Evolutionary conservation across 805 yeast genomes (phyloP).

Genomic region (Pichia heedii): DNA sequence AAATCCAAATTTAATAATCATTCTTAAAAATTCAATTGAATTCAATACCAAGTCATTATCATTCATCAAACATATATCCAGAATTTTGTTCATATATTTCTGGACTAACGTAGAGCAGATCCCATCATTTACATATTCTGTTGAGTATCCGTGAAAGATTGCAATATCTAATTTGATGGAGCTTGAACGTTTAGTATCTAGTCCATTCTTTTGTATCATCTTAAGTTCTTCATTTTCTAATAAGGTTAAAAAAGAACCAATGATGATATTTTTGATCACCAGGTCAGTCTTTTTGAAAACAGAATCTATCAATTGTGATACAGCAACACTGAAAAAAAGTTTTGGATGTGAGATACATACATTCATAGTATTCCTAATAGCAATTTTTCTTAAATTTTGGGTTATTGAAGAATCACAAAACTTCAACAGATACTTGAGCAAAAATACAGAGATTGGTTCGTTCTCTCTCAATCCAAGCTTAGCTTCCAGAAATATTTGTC

Average conservation of each 20-base stretch:
- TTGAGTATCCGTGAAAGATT: conserved; percentile 47
- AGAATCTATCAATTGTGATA: conserved; percentile 42
- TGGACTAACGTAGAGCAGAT: conserved; percentile 68
- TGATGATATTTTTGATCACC: conserved; percentile 40
- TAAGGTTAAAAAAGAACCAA: conserved; percentile 51
- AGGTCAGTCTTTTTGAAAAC: conserved; percentile 33
- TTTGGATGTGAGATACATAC: conserved; percentile 58
- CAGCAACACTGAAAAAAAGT: conserved; percentile 49
- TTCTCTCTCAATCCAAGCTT: conserved; percentile 35
- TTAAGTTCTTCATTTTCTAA: conserved; percentile 47
- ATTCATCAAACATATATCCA: conserved; percentile 40
- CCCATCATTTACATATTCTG: conserved; percentile 49
- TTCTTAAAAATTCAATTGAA: conserved; percentile 46
- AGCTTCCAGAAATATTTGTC: conserved; percentile 31
- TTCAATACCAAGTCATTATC: conserved; percentile 33
- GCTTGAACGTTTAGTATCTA: conserved; percentile 30
- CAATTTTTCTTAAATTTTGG: conserved; percentile 34
- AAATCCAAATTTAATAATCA: conserved; percentile 55
- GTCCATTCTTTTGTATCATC: conserved; percentile 33
- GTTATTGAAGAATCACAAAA: conserved; percentile 34
- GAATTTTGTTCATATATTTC: conserved; percentile 42
- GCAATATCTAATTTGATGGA: conserved; percentile 33
- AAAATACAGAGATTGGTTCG: conserved; percentile 50
- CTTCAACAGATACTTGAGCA: conserved; percentile 48
- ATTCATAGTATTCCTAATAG: conserved; percentile 48